Conservation (phyloP, 2,329 filamentous ascomycete species). For the Phialemonium atrogriseum region DNA sequence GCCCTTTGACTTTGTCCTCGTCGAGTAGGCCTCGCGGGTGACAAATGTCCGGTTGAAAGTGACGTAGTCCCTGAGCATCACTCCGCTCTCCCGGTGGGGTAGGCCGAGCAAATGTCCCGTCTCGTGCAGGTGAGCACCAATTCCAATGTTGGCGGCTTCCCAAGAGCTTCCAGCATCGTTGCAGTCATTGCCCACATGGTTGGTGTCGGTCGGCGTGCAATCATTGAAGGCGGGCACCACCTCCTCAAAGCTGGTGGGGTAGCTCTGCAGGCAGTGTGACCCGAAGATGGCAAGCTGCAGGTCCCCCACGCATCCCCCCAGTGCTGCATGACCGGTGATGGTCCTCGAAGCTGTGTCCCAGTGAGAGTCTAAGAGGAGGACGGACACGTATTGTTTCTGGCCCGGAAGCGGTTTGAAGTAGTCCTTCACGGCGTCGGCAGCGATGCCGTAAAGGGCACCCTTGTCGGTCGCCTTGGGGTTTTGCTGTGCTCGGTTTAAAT, state of each 20-base stretch:
- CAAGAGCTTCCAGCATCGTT: constrained; percentile 84
- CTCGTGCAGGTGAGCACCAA: constrained; percentile 88
- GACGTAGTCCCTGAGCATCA: constrained; percentile 88
- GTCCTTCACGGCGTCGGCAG: constrained; percentile 65
- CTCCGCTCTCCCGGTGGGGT: constrained; percentile 79
- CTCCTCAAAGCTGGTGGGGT: constrained; percentile 82
- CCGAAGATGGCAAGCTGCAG: constrained; percentile 84
- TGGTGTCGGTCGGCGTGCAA: constrained; percentile 79
- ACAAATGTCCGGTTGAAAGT: constrained; percentile 77
- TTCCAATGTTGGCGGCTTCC: constrained; percentile 92
- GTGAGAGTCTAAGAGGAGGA: constrained; percentile 77
- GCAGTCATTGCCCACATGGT: constrained; percentile 74
- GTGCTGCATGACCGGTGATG: constrained; percentile 72
- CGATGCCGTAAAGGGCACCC: constrained; percentile 68
- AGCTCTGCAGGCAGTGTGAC: constrained; percentile 85
- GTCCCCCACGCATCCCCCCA: constrained; percentile 67
- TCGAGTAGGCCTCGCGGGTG: constrained; percentile 75
- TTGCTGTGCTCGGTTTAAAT: constrained; percentile 72
- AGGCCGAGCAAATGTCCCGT: constrained; percentile 85
- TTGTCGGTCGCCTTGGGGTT: constrained; percentile 60
- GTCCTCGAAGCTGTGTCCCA: constrained; percentile 69
- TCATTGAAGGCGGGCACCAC: constrained; percentile 83
- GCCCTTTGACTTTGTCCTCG: constrained; percentile 76
- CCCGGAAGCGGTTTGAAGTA: constrained; percentile 68
- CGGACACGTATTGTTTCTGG: constrained; percentile 83